A percentile compares a stretch with the other conserved stretches of the same genome.
phyloP scores from a whole-genome alignment of 306 rosid species.

The Castanea sativa region DNA sequence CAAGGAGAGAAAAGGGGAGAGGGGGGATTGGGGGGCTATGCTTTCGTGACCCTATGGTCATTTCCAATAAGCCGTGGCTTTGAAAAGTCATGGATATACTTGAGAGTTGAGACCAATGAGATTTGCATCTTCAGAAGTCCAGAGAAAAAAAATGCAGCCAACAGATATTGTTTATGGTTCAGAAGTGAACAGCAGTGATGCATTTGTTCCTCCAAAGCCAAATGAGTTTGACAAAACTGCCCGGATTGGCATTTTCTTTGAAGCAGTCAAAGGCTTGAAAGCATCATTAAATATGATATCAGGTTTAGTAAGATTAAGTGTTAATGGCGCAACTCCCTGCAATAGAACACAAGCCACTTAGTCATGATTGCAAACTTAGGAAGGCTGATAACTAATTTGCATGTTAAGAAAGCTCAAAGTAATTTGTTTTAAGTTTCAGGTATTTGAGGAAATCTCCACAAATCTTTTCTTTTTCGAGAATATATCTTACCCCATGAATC shows the following conservation, averaged over 20 bases:
- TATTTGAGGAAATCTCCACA: neutral
- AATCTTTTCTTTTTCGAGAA: neutral
- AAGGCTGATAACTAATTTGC: neutral
- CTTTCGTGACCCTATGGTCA: neutral
- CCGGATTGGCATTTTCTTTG: conserved; percentile 63
- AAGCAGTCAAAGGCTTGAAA: conserved; percentile 66
- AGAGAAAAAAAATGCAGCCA: neutral
- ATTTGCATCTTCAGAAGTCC: neutral
- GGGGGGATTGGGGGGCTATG: no score
- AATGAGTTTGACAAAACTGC: conserved; percentile 88
- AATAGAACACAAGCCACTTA: conserved; percentile 16
- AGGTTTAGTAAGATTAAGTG: conserved; percentile 80
- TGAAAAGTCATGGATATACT: neutral
- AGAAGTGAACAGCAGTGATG: conserved; percentile 71
- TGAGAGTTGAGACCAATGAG: neutral
- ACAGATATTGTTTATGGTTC: conserved; percentile 28
- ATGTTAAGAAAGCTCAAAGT: neutral
- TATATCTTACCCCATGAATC: neutral
- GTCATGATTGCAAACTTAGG: neutral
- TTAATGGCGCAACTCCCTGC: conserved; percentile 90
- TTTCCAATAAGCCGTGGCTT: neutral
- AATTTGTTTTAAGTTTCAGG: neutral
- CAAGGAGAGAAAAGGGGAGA: neutral
- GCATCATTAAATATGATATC: conserved; percentile 65
- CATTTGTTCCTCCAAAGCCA: conserved; percentile 97